Conservation (phyloP, 2,329 filamentous ascomycete genomes). For the Leptodontidium sp. region DNA sequence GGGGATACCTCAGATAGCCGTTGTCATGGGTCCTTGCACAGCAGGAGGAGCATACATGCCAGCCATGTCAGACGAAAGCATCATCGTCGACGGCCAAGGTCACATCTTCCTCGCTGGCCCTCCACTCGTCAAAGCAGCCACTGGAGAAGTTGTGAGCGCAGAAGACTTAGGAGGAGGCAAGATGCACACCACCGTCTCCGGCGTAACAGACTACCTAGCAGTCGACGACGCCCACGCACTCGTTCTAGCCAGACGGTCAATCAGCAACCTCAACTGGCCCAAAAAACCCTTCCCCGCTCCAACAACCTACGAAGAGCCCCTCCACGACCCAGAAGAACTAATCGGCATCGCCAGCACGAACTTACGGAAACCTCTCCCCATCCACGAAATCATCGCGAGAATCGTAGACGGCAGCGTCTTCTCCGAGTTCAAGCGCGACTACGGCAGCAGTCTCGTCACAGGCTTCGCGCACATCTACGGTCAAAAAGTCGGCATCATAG, state of each 20-base stretch:
- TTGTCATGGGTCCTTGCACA: conserved; percentile 98
- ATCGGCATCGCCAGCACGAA: conserved; percentile 91
- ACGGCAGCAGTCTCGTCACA: conserved; percentile 88
- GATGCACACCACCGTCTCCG: conserved; percentile 89
- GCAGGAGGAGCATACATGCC: conserved; percentile 96
- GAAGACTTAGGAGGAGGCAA: conserved; percentile 91
- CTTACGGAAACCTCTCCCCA: conserved; percentile 83
- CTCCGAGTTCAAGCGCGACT: conserved; percentile 92
- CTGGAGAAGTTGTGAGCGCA: conserved; percentile 87
- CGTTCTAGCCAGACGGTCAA: conserved; percentile 81
- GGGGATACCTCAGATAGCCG: conserved; percentile 91
- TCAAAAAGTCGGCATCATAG: conserved; percentile 89
- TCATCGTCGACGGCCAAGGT: conserved; percentile 95
- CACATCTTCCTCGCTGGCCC: conserved; percentile 97
- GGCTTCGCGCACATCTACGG: conserved; percentile 92
- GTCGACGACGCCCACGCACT: conserved; percentile 94
- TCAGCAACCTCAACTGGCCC: conserved; percentile 92
- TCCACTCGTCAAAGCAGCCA: conserved; percentile 94
- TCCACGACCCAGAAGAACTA: conserved; percentile 82
- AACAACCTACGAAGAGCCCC: conserved; percentile 73
- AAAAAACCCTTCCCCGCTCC: conserved; percentile 51
- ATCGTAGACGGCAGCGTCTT: conserved; percentile 92
- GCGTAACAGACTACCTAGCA: conserved; percentile 94
- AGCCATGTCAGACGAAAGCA: conserved; percentile 96
- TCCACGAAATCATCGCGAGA: conserved; percentile 89